A percentile compares a stretch with the other conserved stretches of the same genome.
Conservation (phyloP, 2,329 filamentous ascomycete species). For the Lecanosticta acicola region DNA sequence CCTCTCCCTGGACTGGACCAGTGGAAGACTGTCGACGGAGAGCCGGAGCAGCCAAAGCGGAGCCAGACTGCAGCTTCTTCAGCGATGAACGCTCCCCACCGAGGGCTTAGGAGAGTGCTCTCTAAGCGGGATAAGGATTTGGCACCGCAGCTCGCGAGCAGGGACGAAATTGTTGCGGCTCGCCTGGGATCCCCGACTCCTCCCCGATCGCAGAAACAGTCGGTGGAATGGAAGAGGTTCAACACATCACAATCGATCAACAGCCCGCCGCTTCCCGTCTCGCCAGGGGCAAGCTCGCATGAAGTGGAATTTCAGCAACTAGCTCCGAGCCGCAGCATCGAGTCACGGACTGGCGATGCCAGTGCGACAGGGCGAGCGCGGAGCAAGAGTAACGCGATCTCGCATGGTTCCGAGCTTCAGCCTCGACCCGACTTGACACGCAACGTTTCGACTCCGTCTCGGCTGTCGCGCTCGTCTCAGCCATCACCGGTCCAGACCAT, state of each 20-base stretch:
- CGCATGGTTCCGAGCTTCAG: background rate
- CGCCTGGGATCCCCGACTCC: constrained; percentile 21
- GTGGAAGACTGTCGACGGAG: constrained; percentile 28
- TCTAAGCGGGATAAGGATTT: constrained; percentile 7
- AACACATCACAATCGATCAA: background rate
- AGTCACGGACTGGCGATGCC: constrained; percentile 5
- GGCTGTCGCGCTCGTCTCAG: background rate
- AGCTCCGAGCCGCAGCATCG: constrained; percentile 9
- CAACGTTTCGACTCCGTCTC: constrained; percentile 1
- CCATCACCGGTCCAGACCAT: background rate
- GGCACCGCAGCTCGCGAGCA: constrained; percentile 5
- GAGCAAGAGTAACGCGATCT: constrained; percentile 9
- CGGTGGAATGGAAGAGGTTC: constrained; percentile 6
- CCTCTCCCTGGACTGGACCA: constrained; percentile 44
- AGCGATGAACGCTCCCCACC: background rate
- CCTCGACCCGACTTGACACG: constrained; percentile 1
- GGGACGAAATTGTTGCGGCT: constrained; percentile 18
- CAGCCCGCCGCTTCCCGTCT: constrained; percentile 8
- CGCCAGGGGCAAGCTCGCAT: constrained; percentile 9
- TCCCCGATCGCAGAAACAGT: constrained; percentile 17
- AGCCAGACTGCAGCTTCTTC: background rate
- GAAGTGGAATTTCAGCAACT: constrained; percentile 9
- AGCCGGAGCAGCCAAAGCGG: constrained; percentile 4
- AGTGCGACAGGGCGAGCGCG: constrained; percentile 7
- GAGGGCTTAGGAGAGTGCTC: constrained; percentile 10